Conservation (phyloP, 805 yeast species). For the Naumovozyma dairenensis region DNA sequence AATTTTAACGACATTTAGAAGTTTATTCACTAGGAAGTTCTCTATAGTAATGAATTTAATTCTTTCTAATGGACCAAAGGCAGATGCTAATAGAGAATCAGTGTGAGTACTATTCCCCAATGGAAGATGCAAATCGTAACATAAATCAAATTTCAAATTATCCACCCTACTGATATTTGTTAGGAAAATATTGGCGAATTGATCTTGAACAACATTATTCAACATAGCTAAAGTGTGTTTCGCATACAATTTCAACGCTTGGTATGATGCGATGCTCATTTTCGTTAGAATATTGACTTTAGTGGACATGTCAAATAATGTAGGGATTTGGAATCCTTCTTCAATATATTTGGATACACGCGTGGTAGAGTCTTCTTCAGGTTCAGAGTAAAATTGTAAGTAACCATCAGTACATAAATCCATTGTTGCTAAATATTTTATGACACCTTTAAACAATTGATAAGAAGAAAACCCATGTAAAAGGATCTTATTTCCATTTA, state of each 20-base stretch:
- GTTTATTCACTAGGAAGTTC: conserved; percentile 49
- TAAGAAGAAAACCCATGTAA: conserved; percentile 85
- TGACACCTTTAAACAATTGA: conserved; percentile 83
- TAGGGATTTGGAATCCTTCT: conserved; percentile 61
- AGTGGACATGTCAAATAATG: conserved; percentile 65
- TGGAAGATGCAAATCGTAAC: conserved; percentile 41
- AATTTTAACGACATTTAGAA: conserved; percentile 45
- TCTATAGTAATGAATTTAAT: conserved; percentile 63
- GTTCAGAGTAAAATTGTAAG: conserved; percentile 49
- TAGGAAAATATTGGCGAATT: conserved; percentile 71
- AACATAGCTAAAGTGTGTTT: conserved; percentile 54
- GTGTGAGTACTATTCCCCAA: conserved; percentile 18
- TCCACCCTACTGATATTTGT: conserved; percentile 42
- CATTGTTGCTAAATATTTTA: conserved; percentile 71
- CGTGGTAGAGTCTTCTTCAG: conserved; percentile 14
- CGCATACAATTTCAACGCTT: conserved; percentile 55
- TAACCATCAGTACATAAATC: conserved; percentile 58
- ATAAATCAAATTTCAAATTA: conserved; percentile 56
- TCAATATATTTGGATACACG: conserved; percentile 34
- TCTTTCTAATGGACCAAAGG: conserved; percentile 62
- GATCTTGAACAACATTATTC: conserved; percentile 72
- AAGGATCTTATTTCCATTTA: conserved; percentile 62
- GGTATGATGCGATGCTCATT: conserved; percentile 61
- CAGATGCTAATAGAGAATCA: conserved; percentile 27
- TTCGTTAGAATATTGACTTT: conserved; percentile 75